A percentile compares a stretch with the other conserved stretches of the same genome.
Evolutionary conservation across 2,329 filamentous ascomycete genomes (phyloP).

Genomic region (Xylaria digitata): DNA sequence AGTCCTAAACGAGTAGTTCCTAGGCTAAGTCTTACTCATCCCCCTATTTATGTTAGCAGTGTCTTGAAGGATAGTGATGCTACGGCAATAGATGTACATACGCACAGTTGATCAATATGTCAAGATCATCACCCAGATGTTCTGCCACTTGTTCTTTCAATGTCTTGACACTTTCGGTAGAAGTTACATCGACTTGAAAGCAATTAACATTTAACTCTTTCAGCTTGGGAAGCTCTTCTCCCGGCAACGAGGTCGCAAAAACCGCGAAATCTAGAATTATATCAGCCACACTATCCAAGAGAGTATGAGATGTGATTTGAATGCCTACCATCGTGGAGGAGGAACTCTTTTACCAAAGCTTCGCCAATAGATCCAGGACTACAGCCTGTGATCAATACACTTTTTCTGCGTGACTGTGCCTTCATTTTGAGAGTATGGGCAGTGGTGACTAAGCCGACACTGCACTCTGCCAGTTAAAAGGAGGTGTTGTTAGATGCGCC

Average conservation of each 20-base stretch:
- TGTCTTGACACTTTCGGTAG: slow-evolving; percentile 12
- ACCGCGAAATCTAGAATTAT: slow-evolving; percentile 20
- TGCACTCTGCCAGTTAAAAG: background rate
- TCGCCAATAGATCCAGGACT: slow-evolving; percentile 36
- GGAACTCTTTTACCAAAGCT: slow-evolving; percentile 34
- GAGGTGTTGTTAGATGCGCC: no score
- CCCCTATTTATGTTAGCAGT: slow-evolving; percentile 7
- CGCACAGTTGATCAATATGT: slow-evolving; percentile 36
- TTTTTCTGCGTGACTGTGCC: slow-evolving; percentile 16
- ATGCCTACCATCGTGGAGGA: slow-evolving; percentile 21
- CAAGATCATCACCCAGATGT: slow-evolving; percentile 26
- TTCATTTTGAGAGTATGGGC: slow-evolving; percentile 19
- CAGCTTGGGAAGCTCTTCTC: slow-evolving; percentile 28
- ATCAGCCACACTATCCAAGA: slow-evolving; percentile 6
- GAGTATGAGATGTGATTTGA: background rate
- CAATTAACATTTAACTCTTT: slow-evolving; percentile 20
- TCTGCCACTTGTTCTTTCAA: slow-evolving; percentile 20
- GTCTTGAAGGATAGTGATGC: background rate
- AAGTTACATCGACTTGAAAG: slow-evolving; percentile 33
- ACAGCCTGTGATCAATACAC: slow-evolving; percentile 33
- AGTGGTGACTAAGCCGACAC: background rate
- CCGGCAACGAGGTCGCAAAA: slow-evolving; percentile 29
- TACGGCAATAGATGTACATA: slow-evolving; percentile 20
- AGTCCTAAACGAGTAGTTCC: background rate
- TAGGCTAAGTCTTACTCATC: slow-evolving; percentile 16